phyloP scores from a whole-genome alignment of 108 stramenopile species.

The Chaetoceros muelleri region DNA sequence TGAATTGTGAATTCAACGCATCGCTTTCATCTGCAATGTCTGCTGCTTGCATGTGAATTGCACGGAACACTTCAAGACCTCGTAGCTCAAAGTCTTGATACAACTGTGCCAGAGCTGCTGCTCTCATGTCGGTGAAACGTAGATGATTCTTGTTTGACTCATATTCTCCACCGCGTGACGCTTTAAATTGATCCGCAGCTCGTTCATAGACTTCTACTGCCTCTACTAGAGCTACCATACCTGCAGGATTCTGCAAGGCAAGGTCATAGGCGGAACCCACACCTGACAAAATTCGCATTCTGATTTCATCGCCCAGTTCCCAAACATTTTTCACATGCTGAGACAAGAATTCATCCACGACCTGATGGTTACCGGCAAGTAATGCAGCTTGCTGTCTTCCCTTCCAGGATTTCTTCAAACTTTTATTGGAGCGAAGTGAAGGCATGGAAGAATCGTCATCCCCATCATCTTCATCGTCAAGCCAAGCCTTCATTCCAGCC shows the following conservation, averaged over 20 bases:
- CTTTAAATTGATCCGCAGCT: slow-evolving; percentile 48
- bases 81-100: slow-evolving; percentile 77
- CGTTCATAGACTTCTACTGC: slow-evolving; percentile 81
- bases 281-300: slow-evolving; percentile 64
- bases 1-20: slow-evolving; percentile 45
- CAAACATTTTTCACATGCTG: slow-evolving; percentile 87
- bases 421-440: neutral
- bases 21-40: slow-evolving; percentile 57
- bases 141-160: slow-evolving; percentile 15
- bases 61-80: slow-evolving; percentile 61
- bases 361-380: slow-evolving; percentile 38
- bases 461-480: slow-evolving; percentile 28
- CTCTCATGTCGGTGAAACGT: slow-evolving; percentile 80
- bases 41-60: slow-evolving; percentile 40
- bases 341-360: slow-evolving; percentile 68
- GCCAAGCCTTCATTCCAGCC: slow-evolving; percentile 66
- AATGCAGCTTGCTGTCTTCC: slow-evolving; percentile 4
- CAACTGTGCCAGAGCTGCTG: slow-evolving; percentile 69
- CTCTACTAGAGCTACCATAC: slow-evolving; percentile 84
- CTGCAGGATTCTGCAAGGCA: slow-evolving; percentile 72
- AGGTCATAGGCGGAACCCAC: slow-evolving; percentile 78
- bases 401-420: neutral
- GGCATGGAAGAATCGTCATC: neutral
- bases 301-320: slow-evolving; percentile 86
- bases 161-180: slow-evolving; percentile 37